Conservation (phyloP, 352 stramenopile species). For the Aphanomyces stellatus region DNA sequence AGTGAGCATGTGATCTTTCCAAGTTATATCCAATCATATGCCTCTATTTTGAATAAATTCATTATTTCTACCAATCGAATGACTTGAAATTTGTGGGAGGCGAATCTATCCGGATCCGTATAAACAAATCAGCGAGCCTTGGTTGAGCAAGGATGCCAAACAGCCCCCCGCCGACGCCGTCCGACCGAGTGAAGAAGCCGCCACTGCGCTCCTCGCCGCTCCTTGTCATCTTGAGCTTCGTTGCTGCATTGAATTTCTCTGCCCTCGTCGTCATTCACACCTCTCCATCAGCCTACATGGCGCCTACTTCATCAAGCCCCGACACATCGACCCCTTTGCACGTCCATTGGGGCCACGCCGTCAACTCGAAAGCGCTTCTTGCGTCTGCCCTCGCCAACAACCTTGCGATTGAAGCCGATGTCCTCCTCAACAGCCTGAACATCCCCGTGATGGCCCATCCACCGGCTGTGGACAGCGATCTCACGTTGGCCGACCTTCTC, state of each 20-base stretch:
- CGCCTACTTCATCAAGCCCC: not conserved
- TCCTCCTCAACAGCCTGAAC: not conserved
- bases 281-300: not conserved
- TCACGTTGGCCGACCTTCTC: not conserved
- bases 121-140: no score
- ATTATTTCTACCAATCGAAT: no score
- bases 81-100: no score
- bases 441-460: slow-evolving; percentile 15
- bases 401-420: slow-evolving; percentile 12
- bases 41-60: no score
- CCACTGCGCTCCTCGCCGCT: not conserved
- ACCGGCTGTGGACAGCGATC: slow-evolving; percentile 5
- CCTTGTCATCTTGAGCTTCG: not conserved
- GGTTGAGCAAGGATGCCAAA: no score
- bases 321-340: not conserved
- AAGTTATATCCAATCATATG: no score
- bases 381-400: not conserved
- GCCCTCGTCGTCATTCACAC: not conserved
- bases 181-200: not conserved
- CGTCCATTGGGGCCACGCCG: slow-evolving; percentile 14
- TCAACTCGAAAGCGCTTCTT: slow-evolving; percentile 14
- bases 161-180: no score
- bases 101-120: no score
- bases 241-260: not conserved
- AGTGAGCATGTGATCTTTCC: no score